Base-by-base conservation (phyloP, 768 basidiomycete genomes). In the Macrocybe gigantea region DNA sequence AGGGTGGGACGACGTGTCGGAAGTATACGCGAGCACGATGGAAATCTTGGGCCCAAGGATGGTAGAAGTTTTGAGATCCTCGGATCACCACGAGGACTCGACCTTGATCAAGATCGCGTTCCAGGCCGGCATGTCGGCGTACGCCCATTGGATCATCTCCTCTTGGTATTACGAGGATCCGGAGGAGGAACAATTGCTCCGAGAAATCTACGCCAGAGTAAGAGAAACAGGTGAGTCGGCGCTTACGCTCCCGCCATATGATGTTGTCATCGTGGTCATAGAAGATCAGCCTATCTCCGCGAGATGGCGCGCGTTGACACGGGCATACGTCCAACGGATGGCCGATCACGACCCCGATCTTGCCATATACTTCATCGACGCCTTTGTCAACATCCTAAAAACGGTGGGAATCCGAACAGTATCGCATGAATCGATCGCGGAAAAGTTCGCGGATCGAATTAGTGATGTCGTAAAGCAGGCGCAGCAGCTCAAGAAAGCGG, bases 81-180 rank as follows among this genome's bases (percentile, higher is more conserved):
- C 66, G 5, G 66, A 69, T 41, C 72, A 73, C 49, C 62, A 64
- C 48, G 60, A 67, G 44, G 72, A 75, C 49, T 65, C 69, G 5
- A 65, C 67, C 22, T 49, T 73, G 33, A 59, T 76, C 22, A 71
- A 72, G 39, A 66, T 75, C 38, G 74, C 73, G 5, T 61, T 78
- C 50, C 72, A 73, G 51, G 65, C 69, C 30, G 69, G 68, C 22
- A 67, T 77, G 64, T 54, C 67, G 13, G 73, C 72, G 6, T 75
- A 75, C 52, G 64, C 70, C 1, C 69, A 74, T 41, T 77, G 76
- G 76, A 73, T 76, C 36, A 64, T 74, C 44, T 67, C 66, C 11
- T 71, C 75, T 1, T 78, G 76, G 76, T 73, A 71, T 52, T 71
- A 77, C 49, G 75, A 75, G 51, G 70, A 72, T 36, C 71, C 71